Conservation (phyloP, 352 stramenopile genomes). For the Phytopythium kandeliae region DNA sequence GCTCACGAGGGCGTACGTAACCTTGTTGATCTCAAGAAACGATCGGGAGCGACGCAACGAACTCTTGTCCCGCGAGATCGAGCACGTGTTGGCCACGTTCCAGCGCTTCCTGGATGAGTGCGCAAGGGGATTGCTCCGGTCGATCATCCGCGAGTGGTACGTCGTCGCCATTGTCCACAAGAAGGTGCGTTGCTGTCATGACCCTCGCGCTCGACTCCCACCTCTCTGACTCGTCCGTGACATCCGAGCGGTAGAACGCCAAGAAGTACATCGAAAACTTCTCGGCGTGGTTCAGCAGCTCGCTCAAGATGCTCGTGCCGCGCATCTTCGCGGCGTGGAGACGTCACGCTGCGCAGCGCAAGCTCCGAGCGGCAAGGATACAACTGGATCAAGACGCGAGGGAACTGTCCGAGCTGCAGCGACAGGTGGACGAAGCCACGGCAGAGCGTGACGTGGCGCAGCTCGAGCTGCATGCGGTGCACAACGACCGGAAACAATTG, state of each 20-base stretch:
- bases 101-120: slow-evolving; percentile 43
- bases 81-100: slow-evolving; percentile 49
- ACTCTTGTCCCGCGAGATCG: slow-evolving; percentile 49
- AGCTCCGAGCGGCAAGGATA: slow-evolving; percentile 27
- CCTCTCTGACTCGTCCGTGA: neutral
- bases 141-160: slow-evolving; percentile 69
- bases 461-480: slow-evolving; percentile 40
- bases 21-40: slow-evolving; percentile 16
- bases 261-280: slow-evolving; percentile 73
- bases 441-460: slow-evolving; percentile 44
- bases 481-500: slow-evolving; percentile 54
- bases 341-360: slow-evolving; percentile 17
- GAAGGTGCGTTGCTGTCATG: slow-evolving; percentile 27
- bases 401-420: slow-evolving; percentile 29
- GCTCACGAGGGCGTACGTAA: too few species aligned
- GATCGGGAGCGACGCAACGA: slow-evolving; percentile 43
- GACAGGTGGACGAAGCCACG: slow-evolving; percentile 47
- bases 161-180: slow-evolving; percentile 49
- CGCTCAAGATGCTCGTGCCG: slow-evolving; percentile 40
- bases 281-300: slow-evolving; percentile 61
- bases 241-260: slow-evolving; percentile 31
- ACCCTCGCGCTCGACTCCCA: neutral
- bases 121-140: slow-evolving; percentile 32
- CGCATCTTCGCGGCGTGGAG: slow-evolving; percentile 59
- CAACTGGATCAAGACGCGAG: slow-evolving; percentile 29